Evolutionary conservation across 306 rosid genomes (phyloP).

Genomic region (Macrotyloma uniflorum): DNA sequence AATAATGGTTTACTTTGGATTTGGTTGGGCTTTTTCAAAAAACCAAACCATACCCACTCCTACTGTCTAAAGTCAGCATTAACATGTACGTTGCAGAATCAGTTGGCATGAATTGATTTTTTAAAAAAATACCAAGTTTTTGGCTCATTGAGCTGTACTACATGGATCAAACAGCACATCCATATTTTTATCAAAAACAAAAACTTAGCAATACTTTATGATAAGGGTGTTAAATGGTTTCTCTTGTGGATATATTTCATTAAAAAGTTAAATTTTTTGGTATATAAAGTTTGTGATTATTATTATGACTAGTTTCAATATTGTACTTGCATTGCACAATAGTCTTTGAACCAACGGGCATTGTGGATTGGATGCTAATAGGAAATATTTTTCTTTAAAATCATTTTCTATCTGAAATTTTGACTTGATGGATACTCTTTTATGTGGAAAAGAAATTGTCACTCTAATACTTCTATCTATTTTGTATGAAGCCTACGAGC

Average conservation of each 20-base stretch:
- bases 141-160: no score
- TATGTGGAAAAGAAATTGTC: not conserved
- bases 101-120: no score
- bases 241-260: not conserved
- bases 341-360: not conserved
- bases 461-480: no score
- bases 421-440: not conserved
- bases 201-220: no score
- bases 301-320: not conserved
- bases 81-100: no score
- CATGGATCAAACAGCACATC: no score
- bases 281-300: not conserved
- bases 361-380: not conserved
- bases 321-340: not conserved
- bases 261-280: not conserved
- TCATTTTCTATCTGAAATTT: not conserved
- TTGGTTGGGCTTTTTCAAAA: no score
- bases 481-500: not conserved
- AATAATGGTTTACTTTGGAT: no score
- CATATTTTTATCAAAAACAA: no score
- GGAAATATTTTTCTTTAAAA: not conserved
- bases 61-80: no score
- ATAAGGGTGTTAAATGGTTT: not conserved
- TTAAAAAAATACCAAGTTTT: no score
- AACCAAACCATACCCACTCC: no score